Evolutionary conservation across 495 filamentous ascomycete species (phyloP).

Genomic region (Parachaetomium inaequale): DNA sequence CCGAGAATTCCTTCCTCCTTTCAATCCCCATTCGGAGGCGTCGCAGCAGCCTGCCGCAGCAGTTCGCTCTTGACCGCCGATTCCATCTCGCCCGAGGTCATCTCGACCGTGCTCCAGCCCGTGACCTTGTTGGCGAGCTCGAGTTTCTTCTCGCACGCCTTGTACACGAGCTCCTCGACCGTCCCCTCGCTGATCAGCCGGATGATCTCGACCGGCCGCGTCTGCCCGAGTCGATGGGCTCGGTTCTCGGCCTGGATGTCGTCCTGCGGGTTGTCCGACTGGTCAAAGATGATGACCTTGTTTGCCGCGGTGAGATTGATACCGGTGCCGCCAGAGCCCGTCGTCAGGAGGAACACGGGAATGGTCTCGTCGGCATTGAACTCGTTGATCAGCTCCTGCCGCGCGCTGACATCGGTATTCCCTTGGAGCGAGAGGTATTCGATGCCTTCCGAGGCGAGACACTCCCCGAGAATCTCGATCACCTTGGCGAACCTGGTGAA

Average conservation of each 20-base stretch:
- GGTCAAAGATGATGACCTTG: constrained; percentile 96
- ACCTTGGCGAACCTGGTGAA: constrained; percentile 93
- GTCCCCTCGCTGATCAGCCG: constrained; percentile 77
- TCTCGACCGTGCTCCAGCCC: constrained; percentile 32
- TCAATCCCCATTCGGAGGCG: constrained; percentile 13
- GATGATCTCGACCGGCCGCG: constrained; percentile 76
- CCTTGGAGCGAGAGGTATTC: constrained; percentile 80
- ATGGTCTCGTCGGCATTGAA: constrained; percentile 75
- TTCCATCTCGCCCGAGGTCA: constrained; percentile 33
- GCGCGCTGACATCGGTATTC: constrained; percentile 72
- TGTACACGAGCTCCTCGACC: constrained; percentile 89
- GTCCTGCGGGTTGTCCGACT: constrained; percentile 92
- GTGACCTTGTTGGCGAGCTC: constrained; percentile 82
- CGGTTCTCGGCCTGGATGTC: constrained; percentile 96
- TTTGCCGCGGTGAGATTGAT: constrained; percentile 94
- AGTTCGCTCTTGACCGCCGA: constrained; percentile 25
- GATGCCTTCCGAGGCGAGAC: constrained; percentile 69
- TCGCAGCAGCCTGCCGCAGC: constrained; percentile 12
- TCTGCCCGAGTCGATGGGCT: constrained; percentile 92
- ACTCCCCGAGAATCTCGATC: constrained; percentile 81
- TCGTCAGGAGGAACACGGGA: constrained; percentile 87
- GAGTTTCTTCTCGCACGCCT: constrained; percentile 84
- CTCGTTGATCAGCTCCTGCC: constrained; percentile 81
- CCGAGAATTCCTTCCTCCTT: neutral
- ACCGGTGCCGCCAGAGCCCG: constrained; percentile 88